phyloP scores from a whole-genome alignment of 768 basidiomycete genomes.

The Gelatoporia subvermispora region DNA sequence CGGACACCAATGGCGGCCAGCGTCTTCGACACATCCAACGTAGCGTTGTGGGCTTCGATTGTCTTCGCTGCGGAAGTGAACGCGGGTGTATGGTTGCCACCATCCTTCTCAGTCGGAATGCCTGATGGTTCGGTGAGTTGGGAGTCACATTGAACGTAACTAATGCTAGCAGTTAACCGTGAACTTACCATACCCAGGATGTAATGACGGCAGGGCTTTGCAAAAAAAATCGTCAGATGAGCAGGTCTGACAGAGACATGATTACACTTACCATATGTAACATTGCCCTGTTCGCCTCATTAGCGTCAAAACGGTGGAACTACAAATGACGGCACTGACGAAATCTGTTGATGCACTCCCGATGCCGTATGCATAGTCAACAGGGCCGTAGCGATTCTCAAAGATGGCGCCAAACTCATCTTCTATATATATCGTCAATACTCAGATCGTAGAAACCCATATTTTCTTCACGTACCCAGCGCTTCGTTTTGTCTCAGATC shows the following conservation, averaged over 20 bases:
- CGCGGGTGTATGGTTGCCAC: slow-evolving; percentile 73
- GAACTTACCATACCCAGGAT: slow-evolving; percentile 66
- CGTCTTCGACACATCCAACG: slow-evolving; percentile 63
- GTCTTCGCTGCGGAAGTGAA: slow-evolving; percentile 65
- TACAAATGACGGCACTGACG: slow-evolving; percentile 37
- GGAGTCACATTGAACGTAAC: not conserved
- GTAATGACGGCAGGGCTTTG: slow-evolving; percentile 58
- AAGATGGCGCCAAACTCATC: slow-evolving; percentile 60
- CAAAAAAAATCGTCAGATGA: not conserved
- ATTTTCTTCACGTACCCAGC: slow-evolving; percentile 37
- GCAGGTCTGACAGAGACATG: not conserved
- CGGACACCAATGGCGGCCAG: slow-evolving; percentile 68
- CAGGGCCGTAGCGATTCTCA: slow-evolving; percentile 52
- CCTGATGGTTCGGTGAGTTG: slow-evolving; percentile 33
- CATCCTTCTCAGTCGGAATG: slow-evolving; percentile 66
- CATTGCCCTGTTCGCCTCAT: slow-evolving; percentile 49
- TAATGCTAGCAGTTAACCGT: not conserved
- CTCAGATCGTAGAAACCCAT: not conserved
- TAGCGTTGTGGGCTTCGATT: slow-evolving; percentile 57
- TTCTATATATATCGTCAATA: slow-evolving; percentile 32
- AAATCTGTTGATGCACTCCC: slow-evolving; percentile 77
- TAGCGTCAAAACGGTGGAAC: not conserved
- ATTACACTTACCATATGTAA: slow-evolving; percentile 56
- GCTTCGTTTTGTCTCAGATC: slow-evolving; percentile 69
- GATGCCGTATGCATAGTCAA: slow-evolving; percentile 67